Conservation (phyloP, 2,329 filamentous ascomycete species). For the Chrysoporthe austroafricana region DNA sequence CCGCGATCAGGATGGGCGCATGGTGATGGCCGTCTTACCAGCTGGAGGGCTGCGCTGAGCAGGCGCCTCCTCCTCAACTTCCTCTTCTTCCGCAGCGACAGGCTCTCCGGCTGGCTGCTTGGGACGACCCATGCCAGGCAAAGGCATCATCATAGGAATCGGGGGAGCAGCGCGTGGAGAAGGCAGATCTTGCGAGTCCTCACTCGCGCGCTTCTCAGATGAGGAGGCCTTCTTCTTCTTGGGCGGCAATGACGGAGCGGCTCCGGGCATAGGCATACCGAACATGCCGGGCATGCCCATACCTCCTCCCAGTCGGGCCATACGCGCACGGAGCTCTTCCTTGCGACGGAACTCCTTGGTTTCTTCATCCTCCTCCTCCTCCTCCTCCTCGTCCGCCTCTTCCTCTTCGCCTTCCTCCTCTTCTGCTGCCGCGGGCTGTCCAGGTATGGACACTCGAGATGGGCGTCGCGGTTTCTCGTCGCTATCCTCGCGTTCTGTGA, state of each 20-base stretch:
- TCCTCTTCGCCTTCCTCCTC: constrained; percentile 47
- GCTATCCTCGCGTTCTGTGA: constrained; percentile 74
- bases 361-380: constrained; percentile 59
- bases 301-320: constrained; percentile 98
- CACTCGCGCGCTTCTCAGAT: constrained; percentile 46
- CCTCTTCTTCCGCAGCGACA: constrained; percentile 49
- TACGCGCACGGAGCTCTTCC: constrained; percentile 88
- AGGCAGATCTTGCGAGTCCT: constrained; percentile 49
- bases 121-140: constrained; percentile 73
- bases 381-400: constrained; percentile 59
- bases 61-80: constrained; percentile 41
- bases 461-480: constrained; percentile 60
- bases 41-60: constrained; percentile 36
- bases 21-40: constrained; percentile 34
- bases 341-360: constrained; percentile 85
- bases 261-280: constrained; percentile 67
- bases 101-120: constrained; percentile 49
- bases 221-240: constrained; percentile 60
- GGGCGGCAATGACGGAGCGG: constrained; percentile 46
- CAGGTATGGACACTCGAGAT: constrained; percentile 45
- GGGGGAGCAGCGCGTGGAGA: constrained; percentile 55
- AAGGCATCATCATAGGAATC: constrained; percentile 62
- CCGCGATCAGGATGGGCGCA: constrained; percentile 26
- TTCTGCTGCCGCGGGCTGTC: constrained; percentile 38
- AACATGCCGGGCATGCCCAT: constrained; percentile 98